These are phyloP conservation scores for Aplosporella prunicola DNA, from an alignment of 2,329 filamentous ascomycete genomes.

Conservation along the genomic window DNA sequence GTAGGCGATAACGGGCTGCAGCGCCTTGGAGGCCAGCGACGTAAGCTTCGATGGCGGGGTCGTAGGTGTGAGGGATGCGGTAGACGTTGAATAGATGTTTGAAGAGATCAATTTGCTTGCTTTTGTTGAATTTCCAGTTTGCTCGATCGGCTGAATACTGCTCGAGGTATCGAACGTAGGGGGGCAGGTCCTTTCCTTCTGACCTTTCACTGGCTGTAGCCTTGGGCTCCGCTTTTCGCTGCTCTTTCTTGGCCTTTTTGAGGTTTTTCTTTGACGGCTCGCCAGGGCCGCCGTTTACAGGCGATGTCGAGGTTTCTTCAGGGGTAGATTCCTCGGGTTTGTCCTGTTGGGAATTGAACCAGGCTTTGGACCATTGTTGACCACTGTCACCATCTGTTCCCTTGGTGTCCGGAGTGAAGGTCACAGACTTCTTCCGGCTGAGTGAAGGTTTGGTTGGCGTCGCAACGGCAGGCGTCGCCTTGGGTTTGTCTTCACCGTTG, in stretches of 20 bases:
- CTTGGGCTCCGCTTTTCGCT: slow-evolving; percentile 13
- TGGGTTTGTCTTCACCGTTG: not conserved
- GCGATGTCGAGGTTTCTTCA: slow-evolving; percentile 17
- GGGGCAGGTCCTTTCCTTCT: slow-evolving; percentile 40
- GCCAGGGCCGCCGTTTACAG: slow-evolving; percentile 17
- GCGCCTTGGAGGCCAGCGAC: slow-evolving; percentile 69
- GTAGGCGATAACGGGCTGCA: slow-evolving; percentile 56
- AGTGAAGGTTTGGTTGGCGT: slow-evolving; percentile 6
- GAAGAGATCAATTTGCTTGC: slow-evolving; percentile 73
- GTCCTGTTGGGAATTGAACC: slow-evolving; percentile 29
- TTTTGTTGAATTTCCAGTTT: slow-evolving; percentile 95
- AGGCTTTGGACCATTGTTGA: slow-evolving; percentile 43
- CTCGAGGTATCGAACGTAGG: slow-evolving; percentile 66
- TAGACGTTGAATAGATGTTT: slow-evolving; percentile 70
- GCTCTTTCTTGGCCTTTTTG: slow-evolving; percentile 17
- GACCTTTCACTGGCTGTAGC: slow-evolving; percentile 14
- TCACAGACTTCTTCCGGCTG: slow-evolving; percentile 47
- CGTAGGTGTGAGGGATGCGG: slow-evolving; percentile 60
- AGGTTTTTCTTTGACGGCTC: slow-evolving; percentile 13
- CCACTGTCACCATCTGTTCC: slow-evolving; percentile 46
- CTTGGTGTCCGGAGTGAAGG: slow-evolving; percentile 57
- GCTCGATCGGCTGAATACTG: slow-evolving; percentile 62
- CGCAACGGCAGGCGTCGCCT: not conserved
- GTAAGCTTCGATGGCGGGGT: slow-evolving; percentile 64
- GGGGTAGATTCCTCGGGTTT: slow-evolving; percentile 4